A percentile compares a stretch with the other conserved stretches of the same genome.
phyloP scores from a whole-genome alignment of 108 stramenopile genomes.

The Schizochytrium sp. region DNA sequence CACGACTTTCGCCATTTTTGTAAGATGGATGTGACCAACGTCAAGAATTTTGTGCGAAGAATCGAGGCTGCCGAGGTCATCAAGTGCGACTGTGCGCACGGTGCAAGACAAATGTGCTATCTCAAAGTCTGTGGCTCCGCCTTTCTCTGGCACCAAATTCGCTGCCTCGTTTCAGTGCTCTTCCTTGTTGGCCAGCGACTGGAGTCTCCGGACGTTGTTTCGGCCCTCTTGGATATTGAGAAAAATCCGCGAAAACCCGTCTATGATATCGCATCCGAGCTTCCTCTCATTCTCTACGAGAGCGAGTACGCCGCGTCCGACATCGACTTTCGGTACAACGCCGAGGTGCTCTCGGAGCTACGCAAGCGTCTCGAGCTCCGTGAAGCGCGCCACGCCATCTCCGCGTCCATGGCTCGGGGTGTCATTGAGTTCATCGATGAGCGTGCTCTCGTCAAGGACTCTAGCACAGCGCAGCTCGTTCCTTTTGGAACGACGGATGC shows the following conservation, averaged over 20 bases:
- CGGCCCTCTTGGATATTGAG: slow-evolving; percentile 68
- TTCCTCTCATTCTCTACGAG: slow-evolving; percentile 76
- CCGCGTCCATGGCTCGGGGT: background rate
- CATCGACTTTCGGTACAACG: slow-evolving; percentile 30
- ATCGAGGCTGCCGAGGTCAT: background rate
- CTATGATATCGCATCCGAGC: slow-evolving; percentile 79
- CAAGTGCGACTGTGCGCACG: background rate
- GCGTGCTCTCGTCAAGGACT: background rate
- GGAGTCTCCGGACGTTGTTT: slow-evolving; percentile 67
- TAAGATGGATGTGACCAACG: slow-evolving; percentile 75
- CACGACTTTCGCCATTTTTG: slow-evolving; percentile 98
- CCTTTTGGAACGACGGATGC: background rate
- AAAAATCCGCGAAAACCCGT: slow-evolving; percentile 78
- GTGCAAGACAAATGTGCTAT: slow-evolving; percentile 48
- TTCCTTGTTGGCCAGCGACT: slow-evolving; percentile 77
- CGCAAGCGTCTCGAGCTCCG: slow-evolving; percentile 1
- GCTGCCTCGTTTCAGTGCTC: slow-evolving; percentile 82
- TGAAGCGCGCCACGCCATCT: background rate
- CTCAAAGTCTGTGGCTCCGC: slow-evolving; percentile 80
- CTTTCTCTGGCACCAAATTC: slow-evolving; percentile 97
- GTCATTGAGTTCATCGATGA: background rate
- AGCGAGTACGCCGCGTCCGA: slow-evolving; percentile 61
- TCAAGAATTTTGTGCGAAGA: slow-evolving; percentile 27
- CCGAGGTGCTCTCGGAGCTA: slow-evolving; percentile 7
- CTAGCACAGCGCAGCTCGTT: background rate